A percentile compares a stretch with the other conserved stretches of the same genome.
Conservation (phyloP, 1,284 basidiomycete genomes). For the Porogramme epimiltina region DNA sequence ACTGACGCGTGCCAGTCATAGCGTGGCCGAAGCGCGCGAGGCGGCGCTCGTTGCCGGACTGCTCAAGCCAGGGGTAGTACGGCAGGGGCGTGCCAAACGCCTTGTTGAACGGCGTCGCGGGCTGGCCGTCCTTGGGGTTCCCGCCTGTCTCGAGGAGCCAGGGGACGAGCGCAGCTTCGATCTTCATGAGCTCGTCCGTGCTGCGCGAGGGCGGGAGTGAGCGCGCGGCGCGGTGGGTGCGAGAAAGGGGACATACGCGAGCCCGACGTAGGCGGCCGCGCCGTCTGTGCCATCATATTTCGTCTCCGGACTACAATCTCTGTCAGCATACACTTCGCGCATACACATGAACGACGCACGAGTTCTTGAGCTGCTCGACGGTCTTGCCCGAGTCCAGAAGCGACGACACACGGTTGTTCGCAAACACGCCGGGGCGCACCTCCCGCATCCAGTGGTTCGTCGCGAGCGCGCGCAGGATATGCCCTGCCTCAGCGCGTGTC, state of each 20-base stretch:
- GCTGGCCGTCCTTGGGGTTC: not conserved
- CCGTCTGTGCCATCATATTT: conserved; percentile 22
- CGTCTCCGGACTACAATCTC: conserved; percentile 4
- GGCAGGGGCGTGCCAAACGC: conserved; percentile 31
- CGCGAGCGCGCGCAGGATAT: conserved; percentile 67
- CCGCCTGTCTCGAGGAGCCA: conserved; percentile 12
- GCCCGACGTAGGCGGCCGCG: conserved; percentile 13
- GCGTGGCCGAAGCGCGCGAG: conserved; percentile 18
- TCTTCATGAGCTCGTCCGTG: conserved; percentile 12
- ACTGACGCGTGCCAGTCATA: conserved; percentile 20
- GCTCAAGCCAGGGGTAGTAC: conserved; percentile 19
- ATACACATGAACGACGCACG: not conserved
- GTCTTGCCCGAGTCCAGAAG: conserved; percentile 65
- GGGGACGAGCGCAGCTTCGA: conserved; percentile 6
- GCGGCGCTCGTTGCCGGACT: conserved; percentile 13
- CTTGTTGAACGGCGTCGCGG: conserved; percentile 7
- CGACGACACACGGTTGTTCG: conserved; percentile 65
- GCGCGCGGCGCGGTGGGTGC: too few relatives aligned
- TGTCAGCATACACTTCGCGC: not conserved
- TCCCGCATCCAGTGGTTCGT: conserved; percentile 72
- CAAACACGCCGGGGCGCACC: conserved; percentile 63
- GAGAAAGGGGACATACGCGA: conserved; percentile 1
- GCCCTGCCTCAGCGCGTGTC: conserved; percentile 42
- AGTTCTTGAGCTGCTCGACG: conserved; percentile 31
- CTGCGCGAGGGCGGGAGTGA: not conserved